Evolutionary conservation across 305 asterid species (phyloP).

Genomic region (Fraxinus velutina): DNA sequence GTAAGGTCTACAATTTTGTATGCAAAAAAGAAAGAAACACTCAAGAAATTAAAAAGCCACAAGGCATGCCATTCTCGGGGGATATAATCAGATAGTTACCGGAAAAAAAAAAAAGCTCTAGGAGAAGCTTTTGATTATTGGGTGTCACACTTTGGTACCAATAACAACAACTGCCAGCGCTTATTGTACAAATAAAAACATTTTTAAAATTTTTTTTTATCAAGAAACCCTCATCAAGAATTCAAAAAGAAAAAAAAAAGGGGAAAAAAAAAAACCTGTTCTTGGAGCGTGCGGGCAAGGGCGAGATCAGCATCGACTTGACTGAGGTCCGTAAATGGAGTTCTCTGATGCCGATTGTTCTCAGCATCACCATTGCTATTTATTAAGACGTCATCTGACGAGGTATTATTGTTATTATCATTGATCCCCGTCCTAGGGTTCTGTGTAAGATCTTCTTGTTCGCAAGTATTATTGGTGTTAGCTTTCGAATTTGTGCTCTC

Average conservation of each 20-base stretch:
- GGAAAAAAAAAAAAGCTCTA: neutral
- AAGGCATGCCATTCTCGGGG: neutral
- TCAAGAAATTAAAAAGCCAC: neutral
- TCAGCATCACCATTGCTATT: slow-evolving; percentile 25
- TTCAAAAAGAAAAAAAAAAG: neutral
- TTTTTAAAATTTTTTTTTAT: neutral
- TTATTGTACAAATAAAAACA: neutral
- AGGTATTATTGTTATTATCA: neutral
- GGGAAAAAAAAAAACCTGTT: slow-evolving; percentile 49
- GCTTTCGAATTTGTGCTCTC: slow-evolving; percentile 39
- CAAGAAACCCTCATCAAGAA: neutral
- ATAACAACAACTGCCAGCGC: neutral
- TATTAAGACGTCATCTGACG: neutral
- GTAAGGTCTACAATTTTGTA: neutral
- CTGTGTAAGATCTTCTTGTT: slow-evolving; percentile 29
- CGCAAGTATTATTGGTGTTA: slow-evolving; percentile 13
- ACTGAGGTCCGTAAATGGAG: slow-evolving; percentile 85
- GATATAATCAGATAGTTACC: neutral
- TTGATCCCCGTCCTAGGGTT: slow-evolving; percentile 29
- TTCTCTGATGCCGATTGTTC: slow-evolving; percentile 41
- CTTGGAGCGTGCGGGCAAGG: slow-evolving; percentile 92
- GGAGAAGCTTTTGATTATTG: neutral
- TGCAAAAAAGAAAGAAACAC: neutral
- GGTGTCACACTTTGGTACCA: neutral
- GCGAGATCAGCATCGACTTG: slow-evolving; percentile 93